phyloP scores from a whole-genome alignment of 1,139 yeast species.

The Candida tropicalis region DNA sequence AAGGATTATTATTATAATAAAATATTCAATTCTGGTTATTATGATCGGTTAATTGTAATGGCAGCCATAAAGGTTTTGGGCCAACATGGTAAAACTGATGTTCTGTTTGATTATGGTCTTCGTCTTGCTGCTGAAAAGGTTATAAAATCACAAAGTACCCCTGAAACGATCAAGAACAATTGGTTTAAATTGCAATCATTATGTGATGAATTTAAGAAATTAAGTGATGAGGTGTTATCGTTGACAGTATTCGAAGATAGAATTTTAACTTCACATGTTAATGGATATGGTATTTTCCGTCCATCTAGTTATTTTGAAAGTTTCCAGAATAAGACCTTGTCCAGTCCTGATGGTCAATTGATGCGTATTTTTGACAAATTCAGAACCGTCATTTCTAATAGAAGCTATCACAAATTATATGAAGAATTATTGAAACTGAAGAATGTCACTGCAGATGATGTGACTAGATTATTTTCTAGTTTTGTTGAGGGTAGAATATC shows the following conservation, averaged over 20 bases:
- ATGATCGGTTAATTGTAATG: conserved; percentile 43
- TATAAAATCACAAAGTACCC: conserved; percentile 17
- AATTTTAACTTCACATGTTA: conserved; percentile 30
- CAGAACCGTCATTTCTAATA: conserved; percentile 27
- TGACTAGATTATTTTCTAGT: conserved; percentile 25
- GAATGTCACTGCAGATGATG: conserved; percentile 7
- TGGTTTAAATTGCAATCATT: conserved; percentile 66
- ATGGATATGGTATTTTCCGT: conserved; percentile 38
- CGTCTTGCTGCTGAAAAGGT: conserved; percentile 27
- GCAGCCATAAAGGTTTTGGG: conserved; percentile 42
- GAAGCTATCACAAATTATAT: conserved; percentile 27
- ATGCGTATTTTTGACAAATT: conserved; percentile 26
- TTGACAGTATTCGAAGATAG: conserved; percentile 16
- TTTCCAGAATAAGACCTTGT: conserved; percentile 18
- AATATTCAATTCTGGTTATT: conserved; percentile 51
- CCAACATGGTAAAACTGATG: conserved; percentile 23
- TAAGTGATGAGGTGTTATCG: conserved; percentile 53
- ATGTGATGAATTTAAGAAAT: conserved; percentile 66
- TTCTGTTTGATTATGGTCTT: conserved; percentile 10
- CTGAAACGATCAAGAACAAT: conserved; percentile 13
- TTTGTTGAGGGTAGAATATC: conserved; percentile 28
- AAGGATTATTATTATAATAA: conserved; percentile 42
- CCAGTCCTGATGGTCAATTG: conserved; percentile 22
- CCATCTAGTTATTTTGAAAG: conserved; percentile 37
- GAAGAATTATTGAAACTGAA: conserved; percentile 18